Conservation (phyloP, 306 rosid genomes). For the Senna siamea region DNA sequence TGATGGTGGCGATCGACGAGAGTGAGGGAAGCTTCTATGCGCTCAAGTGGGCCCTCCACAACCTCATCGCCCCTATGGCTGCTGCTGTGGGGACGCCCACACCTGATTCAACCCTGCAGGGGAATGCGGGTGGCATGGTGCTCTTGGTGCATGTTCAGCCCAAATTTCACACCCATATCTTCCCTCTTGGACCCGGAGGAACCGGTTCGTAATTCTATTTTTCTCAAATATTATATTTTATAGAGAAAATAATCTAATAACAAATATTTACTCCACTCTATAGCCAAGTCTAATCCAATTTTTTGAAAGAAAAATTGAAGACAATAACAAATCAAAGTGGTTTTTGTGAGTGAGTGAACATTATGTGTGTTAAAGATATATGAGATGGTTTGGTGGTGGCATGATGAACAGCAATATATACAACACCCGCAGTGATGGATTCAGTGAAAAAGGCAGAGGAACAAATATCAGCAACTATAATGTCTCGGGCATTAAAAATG, state of each 20-base stretch:
- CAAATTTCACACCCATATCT: constrained; percentile 38
- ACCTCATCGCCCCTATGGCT: constrained; percentile 38
- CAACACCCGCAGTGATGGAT: constrained; percentile 50
- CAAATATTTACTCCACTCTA: no score
- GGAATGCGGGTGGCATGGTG: constrained; percentile 38
- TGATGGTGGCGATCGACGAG: constrained; percentile 75
- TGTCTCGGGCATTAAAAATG: constrained; percentile 57
- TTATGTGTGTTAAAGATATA: background rate
- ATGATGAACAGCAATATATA: constrained; percentile 46
- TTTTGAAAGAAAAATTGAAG: no score
- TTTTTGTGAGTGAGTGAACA: no score
- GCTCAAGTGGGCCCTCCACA: constrained; percentile 62
- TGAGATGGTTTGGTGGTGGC: background rate
- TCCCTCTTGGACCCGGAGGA: constrained; percentile 47
- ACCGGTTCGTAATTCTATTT: constrained; percentile 7
- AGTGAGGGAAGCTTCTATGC: constrained; percentile 70
- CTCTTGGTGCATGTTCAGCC: constrained; percentile 56
- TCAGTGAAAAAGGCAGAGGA: constrained; percentile 70
- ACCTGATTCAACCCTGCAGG: background rate
- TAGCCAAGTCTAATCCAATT: no score
- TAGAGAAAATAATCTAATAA: no score
- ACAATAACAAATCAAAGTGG: no score
- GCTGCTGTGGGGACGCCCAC: constrained; percentile 1
- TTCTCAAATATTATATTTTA: background rate
- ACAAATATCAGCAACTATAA: constrained; percentile 48